These are phyloP conservation scores for Crithidia acanthocephali DNA, from an alignment of 208 protist genomes.

Conservation along the genomic window DNA sequence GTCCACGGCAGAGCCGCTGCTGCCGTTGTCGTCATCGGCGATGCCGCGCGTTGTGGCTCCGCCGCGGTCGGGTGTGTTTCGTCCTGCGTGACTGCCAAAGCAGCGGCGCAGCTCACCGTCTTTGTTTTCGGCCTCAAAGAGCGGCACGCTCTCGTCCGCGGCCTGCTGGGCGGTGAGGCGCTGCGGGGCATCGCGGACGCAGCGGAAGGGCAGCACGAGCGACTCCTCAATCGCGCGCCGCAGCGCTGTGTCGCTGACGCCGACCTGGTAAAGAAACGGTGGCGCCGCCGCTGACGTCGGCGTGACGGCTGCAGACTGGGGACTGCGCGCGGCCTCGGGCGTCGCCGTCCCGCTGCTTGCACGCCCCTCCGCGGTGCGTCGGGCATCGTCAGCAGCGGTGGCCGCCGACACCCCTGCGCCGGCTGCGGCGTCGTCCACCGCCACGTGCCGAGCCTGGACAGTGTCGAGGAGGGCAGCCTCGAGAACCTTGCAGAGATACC, in stretches of 20 bases:
- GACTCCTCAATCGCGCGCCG: conserved; percentile 76
- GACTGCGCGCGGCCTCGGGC: background rate
- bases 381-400: background rate
- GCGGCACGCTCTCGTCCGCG: conserved; percentile 23
- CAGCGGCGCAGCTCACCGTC: conserved; percentile 34
- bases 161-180: conserved; percentile 30
- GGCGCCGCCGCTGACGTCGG: conserved; percentile 18
- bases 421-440: background rate
- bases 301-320: background rate
- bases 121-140: conserved; percentile 41
- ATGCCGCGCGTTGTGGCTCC: no score
- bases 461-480: conserved; percentile 55
- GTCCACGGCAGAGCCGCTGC: background rate
- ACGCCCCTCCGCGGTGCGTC: background rate
- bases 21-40: conserved; percentile 12
- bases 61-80: conserved; percentile 30
- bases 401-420: background rate
- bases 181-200: conserved; percentile 50
- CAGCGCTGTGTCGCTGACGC: conserved; percentile 53
- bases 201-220: conserved; percentile 57
- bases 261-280: conserved; percentile 36
- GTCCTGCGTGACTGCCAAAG: conserved; percentile 44
- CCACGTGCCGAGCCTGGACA: conserved; percentile 27
- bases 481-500: conserved; percentile 75
- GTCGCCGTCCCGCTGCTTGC: conserved; percentile 8